These are phyloP conservation scores for Blepharisma undulans DNA, from an alignment of 169 alveolate species.

Conservation along the genomic window DNA sequence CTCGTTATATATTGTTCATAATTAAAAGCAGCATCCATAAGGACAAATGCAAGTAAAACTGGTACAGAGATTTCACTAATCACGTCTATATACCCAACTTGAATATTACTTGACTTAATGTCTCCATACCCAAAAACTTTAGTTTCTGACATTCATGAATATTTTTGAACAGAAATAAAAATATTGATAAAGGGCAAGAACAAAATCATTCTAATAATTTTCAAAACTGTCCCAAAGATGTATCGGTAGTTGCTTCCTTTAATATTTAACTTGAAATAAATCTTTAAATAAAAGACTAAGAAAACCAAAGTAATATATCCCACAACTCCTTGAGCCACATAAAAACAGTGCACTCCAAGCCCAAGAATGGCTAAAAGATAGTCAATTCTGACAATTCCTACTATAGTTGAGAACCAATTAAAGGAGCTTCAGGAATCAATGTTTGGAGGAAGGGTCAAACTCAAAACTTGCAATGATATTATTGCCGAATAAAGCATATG, in stretches of 20 bases:
- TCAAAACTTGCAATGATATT: neutral
- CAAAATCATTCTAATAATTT: neutral
- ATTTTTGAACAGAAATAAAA: neutral
- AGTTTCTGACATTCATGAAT: neutral
- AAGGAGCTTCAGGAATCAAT: neutral
- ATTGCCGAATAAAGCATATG: neutral
- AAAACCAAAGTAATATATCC: neutral
- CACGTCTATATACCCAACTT: neutral
- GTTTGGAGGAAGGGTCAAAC: neutral
- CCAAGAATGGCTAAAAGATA: neutral
- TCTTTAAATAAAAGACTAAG: neutral
- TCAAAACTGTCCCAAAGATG: neutral
- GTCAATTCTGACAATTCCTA: neutral
- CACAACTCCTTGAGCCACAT: neutral
- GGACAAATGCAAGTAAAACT: neutral
- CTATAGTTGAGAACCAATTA: neutral
- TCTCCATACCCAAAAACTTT: neutral
- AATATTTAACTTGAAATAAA: neutral
- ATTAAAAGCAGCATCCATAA: slow-evolving; percentile 13
- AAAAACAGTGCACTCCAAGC: neutral
- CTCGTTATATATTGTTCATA: slow-evolving; percentile 25
- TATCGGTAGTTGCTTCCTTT: neutral
- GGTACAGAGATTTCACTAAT: neutral
- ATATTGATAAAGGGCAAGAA: slow-evolving; percentile 15
- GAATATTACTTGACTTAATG: neutral